Evolutionary conservation across 2,329 filamentous ascomycete species (phyloP), one percentile per base, ranked within the genome.

Genomic region (Trematosphaeria pertusa): DNA sequence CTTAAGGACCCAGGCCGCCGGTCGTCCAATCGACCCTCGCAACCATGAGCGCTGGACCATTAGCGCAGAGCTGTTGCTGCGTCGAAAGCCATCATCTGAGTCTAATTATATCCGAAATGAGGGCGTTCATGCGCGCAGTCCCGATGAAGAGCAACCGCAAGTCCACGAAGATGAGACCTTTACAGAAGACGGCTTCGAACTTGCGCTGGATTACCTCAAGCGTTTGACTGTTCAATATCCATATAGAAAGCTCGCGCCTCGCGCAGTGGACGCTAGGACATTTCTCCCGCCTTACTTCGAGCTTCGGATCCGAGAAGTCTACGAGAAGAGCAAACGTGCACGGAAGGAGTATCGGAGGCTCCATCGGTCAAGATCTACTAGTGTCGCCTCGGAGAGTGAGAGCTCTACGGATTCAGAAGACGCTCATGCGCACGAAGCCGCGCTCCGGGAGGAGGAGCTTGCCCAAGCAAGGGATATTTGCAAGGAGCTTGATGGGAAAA

Each of bases 271-370:
- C 54, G 85, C 89, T 9, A 66, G 88, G 28, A 85, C 90, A 50
- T 96, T 97, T 67, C 92, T 91, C 73, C 86, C 89, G 11, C 87
- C 88, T 11, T 82, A 96, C 74, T 86, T 93, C 58, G 85, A 85
- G 37, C 82, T 91, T 35, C 93, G 94, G 82, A 81, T 96, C 40
- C 92, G 90, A 67, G 84, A 88, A 51, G 77, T 86, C 1, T 83
- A 89, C 62, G 78, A 83, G 36, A 69, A 64, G 48, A 72, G 85
- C 85, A 74, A 81, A 81, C 62, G 73, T 69, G 43, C 64, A 66
- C 39, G 79, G 32, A 22, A 37, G 31, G 49, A 34, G 21, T 7
- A 12, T 52, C 18, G 49, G 51, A 43, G 51, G 50, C 24, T 11
- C 30, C 17, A n/a, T 46, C 36, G 44, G 35, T 17, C 30, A 45